phyloP scores from a whole-genome alignment of 768 basidiomycete genomes.

The Gymnopilus dilepis region DNA sequence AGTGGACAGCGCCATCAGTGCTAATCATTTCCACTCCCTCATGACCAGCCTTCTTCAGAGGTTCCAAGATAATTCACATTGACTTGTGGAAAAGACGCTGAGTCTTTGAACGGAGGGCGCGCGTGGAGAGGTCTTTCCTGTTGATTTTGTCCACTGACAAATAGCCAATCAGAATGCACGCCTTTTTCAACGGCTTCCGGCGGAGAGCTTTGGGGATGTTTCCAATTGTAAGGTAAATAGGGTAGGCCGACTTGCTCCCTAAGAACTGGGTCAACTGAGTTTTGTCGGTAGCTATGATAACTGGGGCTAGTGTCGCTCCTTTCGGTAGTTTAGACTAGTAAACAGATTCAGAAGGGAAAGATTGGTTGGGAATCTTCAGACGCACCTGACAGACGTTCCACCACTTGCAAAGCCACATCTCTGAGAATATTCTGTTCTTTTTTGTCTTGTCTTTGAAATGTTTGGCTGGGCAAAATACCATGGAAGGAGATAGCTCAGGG shows the following conservation, averaged over 20 bases:
- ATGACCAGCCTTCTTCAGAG: too few relatives aligned
- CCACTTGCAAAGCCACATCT: slow-evolving; percentile 45
- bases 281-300: too few relatives aligned
- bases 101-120: slow-evolving; percentile 15
- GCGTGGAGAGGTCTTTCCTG: slow-evolving; percentile 5
- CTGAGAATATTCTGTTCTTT: slow-evolving; percentile 22
- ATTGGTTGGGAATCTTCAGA: too few relatives aligned
- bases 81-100: slow-evolving; percentile 42
- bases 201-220: slow-evolving; percentile 37
- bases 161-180: too few relatives aligned
- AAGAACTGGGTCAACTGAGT: too few relatives aligned
- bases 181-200: too few relatives aligned
- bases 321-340: neutral
- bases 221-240: slow-evolving; percentile 48
- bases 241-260: slow-evolving; percentile 39
- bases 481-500: slow-evolving; percentile 22
- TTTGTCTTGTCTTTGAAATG: slow-evolving; percentile 26
- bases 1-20: too few relatives aligned
- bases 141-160: slow-evolving; percentile 39
- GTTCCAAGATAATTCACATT: too few relatives aligned
- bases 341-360: neutral
- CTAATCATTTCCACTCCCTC: too few relatives aligned
- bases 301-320: slow-evolving; percentile 31
- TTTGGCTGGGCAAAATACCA: slow-evolving; percentile 19
- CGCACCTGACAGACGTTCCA: slow-evolving; percentile 16